Conservation (phyloP, 176 grass and related monocot genomes). For the Aegilops bicornis region DNA sequence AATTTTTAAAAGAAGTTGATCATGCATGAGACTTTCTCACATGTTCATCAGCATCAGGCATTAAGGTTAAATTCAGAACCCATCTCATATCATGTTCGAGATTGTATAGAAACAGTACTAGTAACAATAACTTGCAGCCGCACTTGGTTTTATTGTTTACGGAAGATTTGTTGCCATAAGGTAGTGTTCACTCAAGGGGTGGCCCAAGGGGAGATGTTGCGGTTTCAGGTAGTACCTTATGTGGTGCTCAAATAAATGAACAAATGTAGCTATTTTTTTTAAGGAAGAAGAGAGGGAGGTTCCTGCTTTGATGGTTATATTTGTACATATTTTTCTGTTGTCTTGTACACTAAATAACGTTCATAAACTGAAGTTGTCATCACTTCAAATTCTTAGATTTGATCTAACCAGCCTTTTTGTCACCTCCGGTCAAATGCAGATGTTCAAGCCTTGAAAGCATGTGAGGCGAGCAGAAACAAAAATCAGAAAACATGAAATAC, state of each 20-base stretch:
- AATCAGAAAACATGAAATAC: not conserved
- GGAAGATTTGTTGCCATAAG: not conserved
- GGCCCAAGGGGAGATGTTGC: not conserved
- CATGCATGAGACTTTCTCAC: not conserved
- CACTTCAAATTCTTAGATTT: not conserved
- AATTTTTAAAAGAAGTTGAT: not conserved
- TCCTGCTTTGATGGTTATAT: not conserved
- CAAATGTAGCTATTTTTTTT: not conserved
- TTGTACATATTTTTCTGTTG: not conserved
- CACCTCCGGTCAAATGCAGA: constrained; percentile 25
- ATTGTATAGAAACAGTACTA: no score
- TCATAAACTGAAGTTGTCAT: not conserved
- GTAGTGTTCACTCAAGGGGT: not conserved
- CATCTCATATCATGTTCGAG: not conserved
- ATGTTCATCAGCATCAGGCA: not conserved
- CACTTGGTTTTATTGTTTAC: not conserved
- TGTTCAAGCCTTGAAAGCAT: constrained; percentile 56
- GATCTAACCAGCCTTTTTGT: not conserved
- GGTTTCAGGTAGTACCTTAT: not conserved
- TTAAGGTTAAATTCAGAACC: not conserved
- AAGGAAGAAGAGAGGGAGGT: not conserved
- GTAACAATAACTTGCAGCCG: not conserved
- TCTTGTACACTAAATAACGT: not conserved
- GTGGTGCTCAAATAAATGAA: not conserved
- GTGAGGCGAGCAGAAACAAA: constrained; percentile 50